Evolutionary conservation across 1,284 basidiomycete genomes (phyloP).

Genomic region (Ganoderma lucidum): DNA sequence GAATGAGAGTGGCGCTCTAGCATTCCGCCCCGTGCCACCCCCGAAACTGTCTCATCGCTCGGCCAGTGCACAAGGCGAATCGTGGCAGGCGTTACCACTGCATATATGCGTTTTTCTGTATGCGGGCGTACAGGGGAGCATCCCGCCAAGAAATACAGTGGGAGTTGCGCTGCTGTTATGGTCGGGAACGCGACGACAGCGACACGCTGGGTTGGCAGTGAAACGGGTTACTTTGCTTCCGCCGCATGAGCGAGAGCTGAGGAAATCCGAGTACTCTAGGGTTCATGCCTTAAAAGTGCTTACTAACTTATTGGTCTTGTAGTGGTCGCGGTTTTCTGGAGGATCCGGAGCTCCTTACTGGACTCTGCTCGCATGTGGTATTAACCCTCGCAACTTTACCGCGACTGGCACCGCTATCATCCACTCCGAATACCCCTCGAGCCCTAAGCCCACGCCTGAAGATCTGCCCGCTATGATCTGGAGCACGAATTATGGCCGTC

Average conservation of each 20-base stretch:
- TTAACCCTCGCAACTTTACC: constrained; percentile 87
- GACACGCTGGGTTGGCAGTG: too few relatives aligned
- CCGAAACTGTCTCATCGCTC: background rate
- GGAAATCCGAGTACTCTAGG: too few relatives aligned
- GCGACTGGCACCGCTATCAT: constrained; percentile 88
- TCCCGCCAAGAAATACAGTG: too few relatives aligned
- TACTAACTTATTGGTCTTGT: constrained; percentile 8
- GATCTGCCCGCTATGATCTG: constrained; percentile 93
- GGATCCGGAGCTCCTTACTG: constrained; percentile 97
- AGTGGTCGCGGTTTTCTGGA: constrained; percentile 98
- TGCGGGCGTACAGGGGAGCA: too few relatives aligned
- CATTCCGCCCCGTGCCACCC: background rate
- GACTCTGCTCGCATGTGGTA: constrained; percentile 92
- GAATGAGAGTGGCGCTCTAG: background rate
- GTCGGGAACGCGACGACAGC: too few relatives aligned
- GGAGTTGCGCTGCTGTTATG: too few relatives aligned
- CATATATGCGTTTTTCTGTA: too few relatives aligned
- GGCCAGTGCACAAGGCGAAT: background rate
- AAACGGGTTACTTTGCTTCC: too few relatives aligned
- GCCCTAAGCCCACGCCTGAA: constrained; percentile 71
- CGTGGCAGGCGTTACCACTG: background rate
- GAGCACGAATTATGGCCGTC: constrained; percentile 94
- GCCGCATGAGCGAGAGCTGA: too few relatives aligned
- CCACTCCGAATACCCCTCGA: constrained; percentile 86
- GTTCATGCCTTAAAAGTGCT: too few relatives aligned